A percentile compares a stretch with the other conserved stretches of the same genome.
Evolutionary conservation across 108 stramenopile species (phyloP).

Genomic region (Nannochloropsis gaditana): DNA sequence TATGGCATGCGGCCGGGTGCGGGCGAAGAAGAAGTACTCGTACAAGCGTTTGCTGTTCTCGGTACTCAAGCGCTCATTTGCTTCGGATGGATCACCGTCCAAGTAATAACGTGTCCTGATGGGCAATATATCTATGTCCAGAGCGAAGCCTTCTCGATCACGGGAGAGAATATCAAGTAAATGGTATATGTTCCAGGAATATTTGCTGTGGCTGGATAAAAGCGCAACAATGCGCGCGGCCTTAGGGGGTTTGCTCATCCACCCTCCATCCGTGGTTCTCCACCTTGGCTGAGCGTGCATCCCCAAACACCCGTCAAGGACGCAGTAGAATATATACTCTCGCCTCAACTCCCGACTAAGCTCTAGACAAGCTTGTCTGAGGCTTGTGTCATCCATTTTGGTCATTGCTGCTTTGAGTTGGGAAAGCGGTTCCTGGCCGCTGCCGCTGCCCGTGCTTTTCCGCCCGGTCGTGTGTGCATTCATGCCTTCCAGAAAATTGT

Average conservation of each 20-base stretch:
- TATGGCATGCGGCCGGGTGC: background rate
- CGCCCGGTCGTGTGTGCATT: too few species aligned
- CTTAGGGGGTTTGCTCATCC: background rate
- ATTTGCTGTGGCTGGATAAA: background rate
- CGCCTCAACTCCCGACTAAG: background rate
- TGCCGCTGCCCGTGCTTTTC: too few species aligned
- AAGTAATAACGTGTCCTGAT: background rate
- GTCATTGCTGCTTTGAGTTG: background rate
- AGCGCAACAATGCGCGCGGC: background rate
- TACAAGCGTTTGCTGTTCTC: constrained; percentile 18
- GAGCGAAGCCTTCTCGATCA: background rate
- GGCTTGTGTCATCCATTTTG: background rate
- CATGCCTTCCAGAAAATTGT: too few species aligned
- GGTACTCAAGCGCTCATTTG: background rate
- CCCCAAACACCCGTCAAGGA: background rate
- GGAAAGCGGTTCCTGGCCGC: background rate
- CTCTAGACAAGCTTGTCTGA: background rate
- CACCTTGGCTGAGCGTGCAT: background rate
- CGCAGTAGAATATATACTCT: background rate
- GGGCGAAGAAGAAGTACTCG: constrained; percentile 15
- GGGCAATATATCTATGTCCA: constrained; percentile 11
- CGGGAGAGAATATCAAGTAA: background rate
- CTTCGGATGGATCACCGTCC: background rate
- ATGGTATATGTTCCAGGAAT: background rate
- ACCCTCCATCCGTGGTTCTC: background rate